Conservation (phyloP, 352 stramenopile species). For the Globisporangium radiosum region DNA sequence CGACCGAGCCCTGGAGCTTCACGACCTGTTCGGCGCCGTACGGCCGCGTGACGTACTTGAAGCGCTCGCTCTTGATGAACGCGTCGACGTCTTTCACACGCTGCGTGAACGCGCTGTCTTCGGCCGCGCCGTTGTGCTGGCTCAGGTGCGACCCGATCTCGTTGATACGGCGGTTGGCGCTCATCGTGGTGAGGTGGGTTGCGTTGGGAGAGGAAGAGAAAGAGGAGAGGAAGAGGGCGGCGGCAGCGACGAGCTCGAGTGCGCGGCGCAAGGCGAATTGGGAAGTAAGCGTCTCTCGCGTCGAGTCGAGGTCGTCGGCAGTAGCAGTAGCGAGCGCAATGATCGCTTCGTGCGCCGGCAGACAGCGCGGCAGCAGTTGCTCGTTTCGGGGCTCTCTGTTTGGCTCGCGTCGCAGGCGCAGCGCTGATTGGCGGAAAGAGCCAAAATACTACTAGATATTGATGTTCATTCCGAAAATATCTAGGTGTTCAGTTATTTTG, state of each 20-base stretch:
- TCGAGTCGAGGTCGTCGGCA: background rate
- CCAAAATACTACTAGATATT: no score
- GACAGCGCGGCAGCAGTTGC: background rate
- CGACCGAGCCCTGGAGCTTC: conserved; percentile 78
- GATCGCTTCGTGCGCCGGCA: background rate
- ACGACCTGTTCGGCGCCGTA: conserved; percentile 81
- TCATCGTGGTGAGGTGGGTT: conserved; percentile 25
- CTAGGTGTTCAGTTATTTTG: no score
- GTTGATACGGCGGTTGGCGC: conserved; percentile 62
- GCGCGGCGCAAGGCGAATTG: conserved; percentile 31
- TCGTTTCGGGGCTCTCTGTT: conserved; percentile 8
- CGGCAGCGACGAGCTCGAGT: conserved; percentile 6
- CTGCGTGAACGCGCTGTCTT: conserved; percentile 57
- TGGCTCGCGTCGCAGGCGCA: conserved; percentile 5
- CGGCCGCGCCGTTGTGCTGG: conserved; percentile 39
- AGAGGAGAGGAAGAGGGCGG: background rate
- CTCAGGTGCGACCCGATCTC: conserved; percentile 67
- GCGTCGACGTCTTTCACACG: conserved; percentile 68
- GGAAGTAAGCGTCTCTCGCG: conserved; percentile 22
- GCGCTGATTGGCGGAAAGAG: conserved; percentile 21
- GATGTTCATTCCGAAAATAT: no score
- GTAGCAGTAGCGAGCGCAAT: background rate
- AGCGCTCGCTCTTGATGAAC: conserved; percentile 70
- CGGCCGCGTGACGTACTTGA: conserved; percentile 73
- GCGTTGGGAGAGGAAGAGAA: background rate